Evolutionary conservation across 2,329 filamentous ascomycete genomes (phyloP).

Genomic region (Fusarium nygamai): DNA sequence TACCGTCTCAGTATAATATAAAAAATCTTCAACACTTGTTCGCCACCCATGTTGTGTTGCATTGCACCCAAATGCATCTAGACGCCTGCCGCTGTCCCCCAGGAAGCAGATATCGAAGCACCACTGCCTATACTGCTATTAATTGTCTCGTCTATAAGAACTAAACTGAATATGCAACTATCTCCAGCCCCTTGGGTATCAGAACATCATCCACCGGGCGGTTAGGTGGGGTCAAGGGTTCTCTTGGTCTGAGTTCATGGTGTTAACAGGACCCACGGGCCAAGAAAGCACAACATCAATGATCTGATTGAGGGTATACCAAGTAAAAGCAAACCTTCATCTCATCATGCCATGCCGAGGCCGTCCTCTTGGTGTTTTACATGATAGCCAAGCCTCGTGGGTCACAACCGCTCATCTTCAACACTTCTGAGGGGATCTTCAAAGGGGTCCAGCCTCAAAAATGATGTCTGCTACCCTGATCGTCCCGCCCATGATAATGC

Average conservation of each 20-base stretch:
- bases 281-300: conserved; percentile 1
- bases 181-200: conserved; percentile 28
- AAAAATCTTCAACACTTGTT: conserved; percentile 6
- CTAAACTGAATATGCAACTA: conserved; percentile 24
- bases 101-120: background rate
- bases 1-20: background rate
- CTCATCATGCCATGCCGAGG: conserved; percentile 17
- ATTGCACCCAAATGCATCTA: background rate
- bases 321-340: background rate
- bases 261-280: conserved; percentile 14
- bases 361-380: conserved; percentile 22
- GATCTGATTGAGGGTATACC: conserved; percentile 33
- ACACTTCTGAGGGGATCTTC: conserved; percentile 4
- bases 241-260: background rate
- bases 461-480: conserved; percentile 32
- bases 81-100: background rate
- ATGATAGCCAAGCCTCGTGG: conserved; percentile 18
- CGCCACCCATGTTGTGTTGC: conserved; percentile 30
- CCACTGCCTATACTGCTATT: background rate
- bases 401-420: background rate
- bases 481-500: conserved; percentile 22
- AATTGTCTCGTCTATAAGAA: background rate
- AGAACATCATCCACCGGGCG: background rate
- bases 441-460: conserved; percentile 11
- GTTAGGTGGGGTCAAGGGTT: conserved; percentile 15